Evolutionary conservation across 257 asterid species (phyloP), one percentile per base, ranked within the genome.

Genomic region (Scutellaria galericulata): DNA sequence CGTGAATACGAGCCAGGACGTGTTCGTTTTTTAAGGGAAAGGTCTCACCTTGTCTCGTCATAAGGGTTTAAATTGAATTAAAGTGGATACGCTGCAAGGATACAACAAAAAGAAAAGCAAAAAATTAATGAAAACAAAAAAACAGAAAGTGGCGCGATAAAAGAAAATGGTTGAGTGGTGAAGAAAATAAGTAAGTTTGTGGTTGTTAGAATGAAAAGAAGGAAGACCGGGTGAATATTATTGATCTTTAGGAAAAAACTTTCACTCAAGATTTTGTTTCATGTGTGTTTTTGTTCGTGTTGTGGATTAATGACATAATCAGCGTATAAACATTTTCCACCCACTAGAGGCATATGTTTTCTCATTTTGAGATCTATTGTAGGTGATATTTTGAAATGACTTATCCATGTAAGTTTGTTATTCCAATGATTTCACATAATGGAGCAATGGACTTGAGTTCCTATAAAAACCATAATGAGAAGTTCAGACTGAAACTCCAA

Each of bases 371-470:
- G 35, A 44, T 53, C 50, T 9, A 35, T 71, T 37, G 59, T 40
- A 59, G 62, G 47, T 69, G 52, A 44, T 48, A 10, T 12, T 54
- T 22, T 35, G 9, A 53, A 67, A 52, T 45, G 68, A 5, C 9
- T 77, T 14, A 52, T 18, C 61, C 64, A n/a, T 50, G 14, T 69
- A 63, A 55, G 41, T 41, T 31, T 14, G 37, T 52, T 11, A 54
- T 69, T 47, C 5, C 3, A 4, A 31, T 2, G 37, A 45, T 48
- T 39, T 35, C 39, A 20, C 41, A 18, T 47, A 11, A 11, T 66
- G 14, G 24, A 10, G 10, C 41, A 54, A 45, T 54, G 6, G 24
- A 6, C 9, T 64, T 3, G 39, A 13, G 57, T 7, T 15, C 41
- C 13, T 41, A 15, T 41, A 64, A 15, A 47, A 66, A 72, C 51